Percentiles rank a stretch among this genome's conserved stretches.
Evolutionary conservation across 2,329 filamentous ascomycete species (phyloP).

Genomic region (Botrytis paeoniae): DNA sequence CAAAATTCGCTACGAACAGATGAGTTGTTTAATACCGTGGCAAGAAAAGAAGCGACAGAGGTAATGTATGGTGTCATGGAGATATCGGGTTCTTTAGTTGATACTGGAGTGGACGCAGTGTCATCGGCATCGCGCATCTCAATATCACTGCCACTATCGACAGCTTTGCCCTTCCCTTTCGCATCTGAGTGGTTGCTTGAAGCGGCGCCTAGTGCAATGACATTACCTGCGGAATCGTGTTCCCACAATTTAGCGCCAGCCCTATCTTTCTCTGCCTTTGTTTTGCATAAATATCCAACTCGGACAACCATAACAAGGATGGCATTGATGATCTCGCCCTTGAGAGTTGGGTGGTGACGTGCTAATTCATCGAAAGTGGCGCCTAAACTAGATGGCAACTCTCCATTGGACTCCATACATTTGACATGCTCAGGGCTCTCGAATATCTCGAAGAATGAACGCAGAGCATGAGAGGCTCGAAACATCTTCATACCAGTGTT

Average conservation of each 20-base stretch:
- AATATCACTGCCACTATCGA: conserved; percentile 53
- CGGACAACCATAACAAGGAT: conserved; percentile 85
- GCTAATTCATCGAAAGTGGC: conserved; percentile 90
- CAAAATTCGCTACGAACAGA: conserved; percentile 57
- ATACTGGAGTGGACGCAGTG: not conserved
- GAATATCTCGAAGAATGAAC: conserved; percentile 93
- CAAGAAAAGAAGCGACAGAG: conserved; percentile 73
- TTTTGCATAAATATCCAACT: conserved; percentile 70
- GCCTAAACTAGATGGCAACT: conserved; percentile 72
- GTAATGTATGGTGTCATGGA: conserved; percentile 58
- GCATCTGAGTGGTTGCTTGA: conserved; percentile 32
- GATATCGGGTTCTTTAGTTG: conserved; percentile 28
- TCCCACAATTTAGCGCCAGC: conserved; percentile 79
- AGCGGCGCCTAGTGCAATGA: conserved; percentile 53
- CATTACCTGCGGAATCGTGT: conserved; percentile 54
- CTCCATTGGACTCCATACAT: conserved; percentile 72
- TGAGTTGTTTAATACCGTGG: conserved; percentile 36
- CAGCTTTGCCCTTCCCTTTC: conserved; percentile 43
- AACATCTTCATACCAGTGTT: conserved; percentile 84
- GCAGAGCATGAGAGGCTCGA: conserved; percentile 74
- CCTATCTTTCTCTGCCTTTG: conserved; percentile 64
- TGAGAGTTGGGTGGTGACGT: conserved; percentile 84
- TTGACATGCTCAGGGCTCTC: conserved; percentile 87
- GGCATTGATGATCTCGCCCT: conserved; percentile 76
- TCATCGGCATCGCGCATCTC: conserved; percentile 60